Base-by-base conservation (phyloP, 768 basidiomycete genomes). In the Naganishia friedmannii region DNA sequence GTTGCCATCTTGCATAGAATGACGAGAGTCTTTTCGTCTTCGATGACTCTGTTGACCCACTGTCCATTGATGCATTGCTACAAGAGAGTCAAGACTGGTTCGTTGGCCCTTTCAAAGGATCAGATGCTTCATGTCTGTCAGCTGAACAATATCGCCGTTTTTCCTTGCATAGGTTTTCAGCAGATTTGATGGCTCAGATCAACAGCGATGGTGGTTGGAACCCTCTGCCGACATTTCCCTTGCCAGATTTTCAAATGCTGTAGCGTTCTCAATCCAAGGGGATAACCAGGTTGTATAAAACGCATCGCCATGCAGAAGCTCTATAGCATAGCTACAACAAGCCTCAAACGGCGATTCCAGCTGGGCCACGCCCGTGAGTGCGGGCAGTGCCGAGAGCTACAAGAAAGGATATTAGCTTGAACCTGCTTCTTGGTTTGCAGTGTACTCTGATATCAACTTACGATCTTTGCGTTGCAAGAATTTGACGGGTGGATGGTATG, bases 21-120 rank as follows among this genome's bases (percentile, higher is more conserved):
- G 70, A 65, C 54, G 51, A 55, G 26, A 63, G n/a, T 45, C n/a
- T 70, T 42, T 45, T 66, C 42, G 65, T 65, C 19, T 65, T 70
- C 34, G 53, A 70, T 32, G 69, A 70, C 42, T 55, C 58, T 53
- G 65, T 53, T 28, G 57, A 69, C 10, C 54, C 55, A 6, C 55
- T 67, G 13, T 60, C 66, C n/a, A 63, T 71, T 28, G 66, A 71
- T n/a, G 70, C 48, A 0, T 48, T 71, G 23, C 39, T 71, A 12
- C 39, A 66, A 39, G 70, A 71, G 28, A 67, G 66, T 53, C 65
- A 66, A 57, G 70, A 71, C 23, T 71, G 70, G 70, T 70, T 57
- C 26, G 70, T 58, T 23, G n/a, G 13, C 37, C 17, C 28, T 23
- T 32, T 10, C 15, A 28, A 10, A 39, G 7, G 58, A 23, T 21